Evolutionary conservation across 768 basidiomycete genomes (phyloP), one percentile per base, ranked within the genome.

Genomic region (Xerocomellus dryophilus): DNA sequence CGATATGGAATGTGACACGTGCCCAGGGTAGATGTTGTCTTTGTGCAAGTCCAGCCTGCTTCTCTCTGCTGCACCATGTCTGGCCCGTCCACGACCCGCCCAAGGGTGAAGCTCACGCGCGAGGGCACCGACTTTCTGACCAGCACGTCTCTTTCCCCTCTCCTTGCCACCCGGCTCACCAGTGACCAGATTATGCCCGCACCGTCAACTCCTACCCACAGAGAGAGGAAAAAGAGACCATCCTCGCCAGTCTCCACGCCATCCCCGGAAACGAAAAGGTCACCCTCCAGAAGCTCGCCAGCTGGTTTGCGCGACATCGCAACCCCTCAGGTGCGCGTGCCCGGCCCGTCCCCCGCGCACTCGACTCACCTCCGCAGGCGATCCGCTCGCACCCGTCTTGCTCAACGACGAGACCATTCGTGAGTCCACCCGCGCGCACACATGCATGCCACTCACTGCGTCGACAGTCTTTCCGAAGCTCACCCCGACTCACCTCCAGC

Each of bases 381-480:
- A n/a, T n/a, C n/a, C n/a, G n/a, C n/a, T n/a, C n/a, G n/a, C n/a
- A 9, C 23, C 23, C 23, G 18, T 47, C 14, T 2, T 44, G n/a
- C 15, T 53, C 34, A 61, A 67, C 41, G 68, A 70, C 10, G 68
- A 71, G 18, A 54, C 41, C 0, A 62, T 70, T 20, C 56, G 68
- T 70, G 49, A 55, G 68, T 61, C 18, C 1, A 9, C 10, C 12
- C 10, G 4, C 42, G 17, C 59, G 17, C 42, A 49, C 45, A 39
- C 36, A 23, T 31, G 29, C 44, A 10, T 8, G 4, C 7, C 40
- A 47, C 62, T 62, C 54, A 60, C 34, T 2, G 10, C 9, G 12
- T 41, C 11, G 5, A 27, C 46, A 70, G 69, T 70, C 27, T 70
- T 71, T 44, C 59, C 68, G 6, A 61, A 59, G 34, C 57, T 70